Evolutionary conservation across 2,329 filamentous ascomycete genomes (phyloP).

Genomic region (Alternaria viburni): DNA sequence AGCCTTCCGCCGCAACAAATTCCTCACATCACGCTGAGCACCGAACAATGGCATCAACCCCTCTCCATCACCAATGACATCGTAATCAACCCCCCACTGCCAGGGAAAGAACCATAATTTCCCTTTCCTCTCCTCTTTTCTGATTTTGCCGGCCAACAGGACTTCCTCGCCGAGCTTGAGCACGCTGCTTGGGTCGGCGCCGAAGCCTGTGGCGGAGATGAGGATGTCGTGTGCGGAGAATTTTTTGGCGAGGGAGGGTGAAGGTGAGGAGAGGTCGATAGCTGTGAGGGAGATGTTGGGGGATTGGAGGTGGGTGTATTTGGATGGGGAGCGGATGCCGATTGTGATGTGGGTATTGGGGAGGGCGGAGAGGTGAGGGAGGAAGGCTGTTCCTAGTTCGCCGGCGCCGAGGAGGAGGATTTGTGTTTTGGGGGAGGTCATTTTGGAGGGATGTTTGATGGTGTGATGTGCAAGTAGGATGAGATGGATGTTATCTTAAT

Average conservation of each 20-base stretch:
- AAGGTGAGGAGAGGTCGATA: conserved; percentile 54
- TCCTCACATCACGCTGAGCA: conserved; percentile 62
- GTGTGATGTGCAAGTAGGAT: background rate
- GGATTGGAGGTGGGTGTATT: conserved; percentile 41
- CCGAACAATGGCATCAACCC: conserved; percentile 70
- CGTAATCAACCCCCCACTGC: conserved; percentile 78
- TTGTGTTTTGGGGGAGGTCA: conserved; percentile 8
- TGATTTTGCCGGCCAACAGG: conserved; percentile 56
- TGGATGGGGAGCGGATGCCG: conserved; percentile 59
- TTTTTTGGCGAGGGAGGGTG: conserved; percentile 38
- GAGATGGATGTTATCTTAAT: background rate
- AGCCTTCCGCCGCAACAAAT: conserved; percentile 32
- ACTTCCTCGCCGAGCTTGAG: conserved; percentile 64
- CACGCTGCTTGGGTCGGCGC: conserved; percentile 61
- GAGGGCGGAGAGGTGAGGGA: conserved; percentile 59
- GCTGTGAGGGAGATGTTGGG: conserved; percentile 42
- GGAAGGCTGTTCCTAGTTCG: conserved; percentile 66
- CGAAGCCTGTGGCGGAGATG: conserved; percentile 68
- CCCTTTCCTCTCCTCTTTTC: conserved; percentile 23
- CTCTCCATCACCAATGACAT: conserved; percentile 62
- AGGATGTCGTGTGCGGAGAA: conserved; percentile 59
- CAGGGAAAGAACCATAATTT: conserved; percentile 66
- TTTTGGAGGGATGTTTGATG: background rate
- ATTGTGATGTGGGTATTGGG: conserved; percentile 57
- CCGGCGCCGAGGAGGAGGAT: conserved; percentile 71